Percentiles rank a stretch among this genome's conserved stretches.
Evolutionary conservation across 2,329 filamentous ascomycete genomes (phyloP).

Genomic region (Diaporthe longicolla): DNA sequence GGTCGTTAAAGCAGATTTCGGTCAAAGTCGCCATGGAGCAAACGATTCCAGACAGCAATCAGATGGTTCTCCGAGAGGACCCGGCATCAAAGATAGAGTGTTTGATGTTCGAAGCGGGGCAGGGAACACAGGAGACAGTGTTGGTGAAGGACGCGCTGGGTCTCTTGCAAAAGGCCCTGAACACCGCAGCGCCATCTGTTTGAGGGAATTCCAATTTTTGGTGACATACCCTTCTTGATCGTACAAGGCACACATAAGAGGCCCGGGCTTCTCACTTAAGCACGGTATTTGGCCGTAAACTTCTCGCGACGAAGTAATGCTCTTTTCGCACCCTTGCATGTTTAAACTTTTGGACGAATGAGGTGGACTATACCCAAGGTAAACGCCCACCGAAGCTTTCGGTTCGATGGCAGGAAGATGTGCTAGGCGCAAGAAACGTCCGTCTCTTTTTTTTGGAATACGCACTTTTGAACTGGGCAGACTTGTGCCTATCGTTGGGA

Average conservation of each 20-base stretch:
- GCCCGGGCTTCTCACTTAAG: background rate
- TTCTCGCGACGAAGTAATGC: background rate
- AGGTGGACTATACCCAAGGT: background rate
- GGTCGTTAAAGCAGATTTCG: background rate
- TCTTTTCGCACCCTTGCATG: background rate
- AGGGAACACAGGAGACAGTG: background rate
- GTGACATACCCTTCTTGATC: background rate
- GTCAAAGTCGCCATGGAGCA: conserved; percentile 18
- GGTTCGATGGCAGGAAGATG: background rate
- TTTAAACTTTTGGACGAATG: background rate
- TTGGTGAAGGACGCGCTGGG: conserved; percentile 30
- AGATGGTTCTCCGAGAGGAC: conserved; percentile 29
- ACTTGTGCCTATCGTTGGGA: background rate
- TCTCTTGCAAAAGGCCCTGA: conserved; percentile 22
- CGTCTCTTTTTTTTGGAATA: background rate
- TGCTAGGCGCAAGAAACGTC: background rate
- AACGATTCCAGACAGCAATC: conserved; percentile 5
- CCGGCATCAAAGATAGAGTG: conserved; percentile 35
- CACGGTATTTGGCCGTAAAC: background rate
- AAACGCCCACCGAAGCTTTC: background rate
- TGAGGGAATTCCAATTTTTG: background rate
- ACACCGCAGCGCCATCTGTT: background rate
- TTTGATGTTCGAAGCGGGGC: conserved; percentile 24
- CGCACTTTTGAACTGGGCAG: background rate
- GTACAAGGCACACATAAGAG: background rate